These are phyloP conservation scores for Henckelia pumila DNA, from an alignment of 257 asterid species.

Conservation along the genomic window DNA sequence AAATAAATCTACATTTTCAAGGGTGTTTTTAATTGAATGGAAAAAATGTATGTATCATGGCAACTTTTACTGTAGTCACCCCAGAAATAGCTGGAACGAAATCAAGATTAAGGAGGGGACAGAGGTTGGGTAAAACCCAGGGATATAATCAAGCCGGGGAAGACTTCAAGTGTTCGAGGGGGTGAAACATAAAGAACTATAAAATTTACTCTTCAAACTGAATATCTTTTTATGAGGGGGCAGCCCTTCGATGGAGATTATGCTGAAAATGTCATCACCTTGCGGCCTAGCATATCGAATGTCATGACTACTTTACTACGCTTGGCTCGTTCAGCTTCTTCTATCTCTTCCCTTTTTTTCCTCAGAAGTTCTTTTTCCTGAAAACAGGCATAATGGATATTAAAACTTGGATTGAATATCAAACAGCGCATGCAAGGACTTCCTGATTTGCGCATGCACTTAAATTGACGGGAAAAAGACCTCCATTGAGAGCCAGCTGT, in stretches of 20 bases:
- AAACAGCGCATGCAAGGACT: background rate
- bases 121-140: background rate
- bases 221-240: background rate
- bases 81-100: background rate
- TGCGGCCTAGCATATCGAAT: constrained; percentile 92
- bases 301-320: constrained; percentile 75
- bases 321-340: constrained; percentile 76
- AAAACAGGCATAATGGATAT: constrained; percentile 18
- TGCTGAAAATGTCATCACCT: constrained; percentile 47
- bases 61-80: background rate
- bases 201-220: background rate
- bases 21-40: background rate
- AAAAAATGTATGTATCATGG: background rate
- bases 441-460: background rate
- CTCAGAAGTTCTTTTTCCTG: constrained; percentile 84
- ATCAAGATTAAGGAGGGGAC: background rate
- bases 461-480: constrained; percentile 30
- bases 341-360: constrained; percentile 76
- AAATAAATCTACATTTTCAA: background rate
- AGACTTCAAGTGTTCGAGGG: background rate
- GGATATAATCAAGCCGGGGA: background rate
- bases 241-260: background rate
- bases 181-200: background rate
- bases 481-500: constrained; percentile 84
- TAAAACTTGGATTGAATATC: constrained; percentile 7